Base-by-base conservation (phyloP, 352 stramenopile species). In the Phytophthora aleatoria region DNA sequence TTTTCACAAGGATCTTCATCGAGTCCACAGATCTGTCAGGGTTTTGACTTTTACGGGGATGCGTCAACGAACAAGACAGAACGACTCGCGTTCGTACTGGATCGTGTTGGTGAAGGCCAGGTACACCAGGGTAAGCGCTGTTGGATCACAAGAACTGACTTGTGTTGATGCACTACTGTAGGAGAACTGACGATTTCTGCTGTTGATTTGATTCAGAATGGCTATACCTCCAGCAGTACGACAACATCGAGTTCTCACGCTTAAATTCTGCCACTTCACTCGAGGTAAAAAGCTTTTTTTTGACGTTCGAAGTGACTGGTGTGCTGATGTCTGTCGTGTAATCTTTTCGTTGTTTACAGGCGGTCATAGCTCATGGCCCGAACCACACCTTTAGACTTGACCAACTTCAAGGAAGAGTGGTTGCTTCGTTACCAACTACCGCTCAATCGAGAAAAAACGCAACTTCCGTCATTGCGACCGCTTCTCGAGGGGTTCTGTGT, bases 401-500 rank as follows among this genome's bases (percentile, higher is more conserved):
- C 20, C 33, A 52, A 30, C 26, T 50, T 39, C 58, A 59, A 59
- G 61, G 68, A 36, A 64, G 74, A 52, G 16, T 38, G 4, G 16
- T 85, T 43, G 43, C 61, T 42, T 61, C 61, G 4, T 56, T 57
- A 30, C 30, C 58, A 26, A 48, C 36, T 31, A 6, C 61, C 3
- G 16, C 31, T 11, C 27, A 57, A 1, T 20, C 48, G 11, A 65
- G 31, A 27, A 48, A 39, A 42, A 55, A 15, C 5, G 36, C 57
- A 27, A 52, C 67, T 28, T 62, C 64, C 24, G 66, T 88, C 5
- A 64, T 84, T 15, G 58, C 83, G 5, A 80, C 81, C 27, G 83
- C 73, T 12, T 75, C 79, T 62, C 74, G 81, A 48, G 83, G 83
- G 1, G 67, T 90, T 45, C 27, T 92, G 16, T 90, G 79, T 31